Evolutionary conservation across 108 stramenopile species (phyloP), one percentile per base, ranked within the genome.

Genomic region (Nitzschia palea): DNA sequence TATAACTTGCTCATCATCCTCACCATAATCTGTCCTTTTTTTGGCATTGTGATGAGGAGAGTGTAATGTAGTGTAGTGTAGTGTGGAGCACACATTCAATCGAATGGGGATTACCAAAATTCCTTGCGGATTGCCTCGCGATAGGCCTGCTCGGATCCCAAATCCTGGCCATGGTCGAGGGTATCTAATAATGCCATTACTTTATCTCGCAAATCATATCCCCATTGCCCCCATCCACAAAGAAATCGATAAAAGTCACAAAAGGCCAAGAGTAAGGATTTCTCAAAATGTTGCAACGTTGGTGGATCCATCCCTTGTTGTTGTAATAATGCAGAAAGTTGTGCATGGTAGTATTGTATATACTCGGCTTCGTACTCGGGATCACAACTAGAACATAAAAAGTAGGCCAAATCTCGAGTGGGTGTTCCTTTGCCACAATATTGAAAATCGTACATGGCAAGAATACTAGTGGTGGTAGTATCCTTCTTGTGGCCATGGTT

Each of bases 361-460:
- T 58, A 68, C 22, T 64, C 60, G 4, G 35, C 48, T 44, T 82
- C 77, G 20, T 78, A 53, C 22, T 69, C 57, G 20, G 43, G 63
- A 37, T 73, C 51, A 5, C 47, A 65, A 18, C 76, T 67, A 9
- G 65, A 63, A 61, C 84, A 87, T 4, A 91, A 61, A 67, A 85
- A 87, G 40, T 91, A 91, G 0, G 87, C 86, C 54, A 91, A 58
- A 76, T 91, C 90, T 44, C 74, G 63, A 26, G 84, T 65, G 0
- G 84, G 85, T 1, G 81, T 67, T 18, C 81, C 85, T 57, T 73
- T 86, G 3, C 90, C 90, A 42, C 61, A 68, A 62, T 91, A 91
- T 37, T 91, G 90, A 69, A 91, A 91, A 48, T 91, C 90, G 36
- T 77, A 88, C 71, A 91, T 74, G 56, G 76, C 53, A 4, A 84